Base-by-base conservation (phyloP, 108 stramenopile species). In the Nannochloropsis granulata region DNA sequence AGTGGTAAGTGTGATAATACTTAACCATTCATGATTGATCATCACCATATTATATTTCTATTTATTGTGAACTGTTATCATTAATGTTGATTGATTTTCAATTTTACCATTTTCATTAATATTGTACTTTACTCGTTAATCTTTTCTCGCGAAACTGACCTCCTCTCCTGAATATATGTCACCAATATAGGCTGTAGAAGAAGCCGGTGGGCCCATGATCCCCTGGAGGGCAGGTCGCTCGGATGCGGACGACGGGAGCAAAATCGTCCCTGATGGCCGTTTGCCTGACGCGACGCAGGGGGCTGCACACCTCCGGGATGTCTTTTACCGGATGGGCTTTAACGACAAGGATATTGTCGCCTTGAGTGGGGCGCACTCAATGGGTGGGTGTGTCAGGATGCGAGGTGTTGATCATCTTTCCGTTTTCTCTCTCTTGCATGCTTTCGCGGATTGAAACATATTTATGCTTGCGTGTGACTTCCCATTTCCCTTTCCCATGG, bases 321-420 rank as follows among this genome's bases (percentile, higher is more conserved):
- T 99, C 44, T 99, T 99, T 87, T 90, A 93, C 79, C 93, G 99
- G 79, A 96, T 97, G 96, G 96, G 97, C 19, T 96, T 97, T 87
- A 89, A 88, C 85, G 97, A 98, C 83, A 88, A 19, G 24, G 23
- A 71, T 16, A 71, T 71, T 71, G 56, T 71, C 2, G 56, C 56
- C 11, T 71, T 71, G 56, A 71, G 56, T 71, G 56, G 56, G 21
- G 56, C 21, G 21, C 56, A 71, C n/a, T n/a, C 21, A 16, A 71
- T 71, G 56, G 56, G 56, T 71, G 5, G 34, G 34, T 34, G 5
- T 34, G 34, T 3, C 34, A 34, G 34, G 78, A 23, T 23, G 3
- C 3, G 21, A 23, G 21, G 21, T 21, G 78, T 78, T 23, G 78
- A 23, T 23, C 23, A 1, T 23, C 21, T 78, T 78, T 78, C 23